Evolutionary conservation across 2,329 filamentous ascomycete genomes (phyloP).

Genomic region (Sclerotinia spermophila): DNA sequence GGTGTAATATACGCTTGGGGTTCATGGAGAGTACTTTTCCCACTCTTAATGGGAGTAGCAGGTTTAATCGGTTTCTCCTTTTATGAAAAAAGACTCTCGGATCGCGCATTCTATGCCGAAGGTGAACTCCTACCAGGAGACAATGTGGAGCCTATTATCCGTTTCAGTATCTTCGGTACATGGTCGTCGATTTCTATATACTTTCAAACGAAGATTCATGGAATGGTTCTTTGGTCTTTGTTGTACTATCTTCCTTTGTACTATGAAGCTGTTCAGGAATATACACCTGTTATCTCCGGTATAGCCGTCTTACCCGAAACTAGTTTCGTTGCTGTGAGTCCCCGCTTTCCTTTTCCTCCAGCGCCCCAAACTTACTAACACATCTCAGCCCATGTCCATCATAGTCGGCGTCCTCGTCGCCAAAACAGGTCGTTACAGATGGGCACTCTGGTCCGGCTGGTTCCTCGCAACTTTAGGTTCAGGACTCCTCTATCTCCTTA

Average conservation of each 20-base stretch:
- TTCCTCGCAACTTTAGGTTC: conserved; percentile 53
- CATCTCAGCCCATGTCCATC: conserved; percentile 48
- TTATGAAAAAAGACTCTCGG: conserved; percentile 45
- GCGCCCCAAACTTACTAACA: conserved; percentile 48
- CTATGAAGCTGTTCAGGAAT: conserved; percentile 51
- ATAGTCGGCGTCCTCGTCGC: conserved; percentile 53
- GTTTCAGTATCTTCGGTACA: conserved; percentile 44
- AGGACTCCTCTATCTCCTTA: conserved; percentile 52
- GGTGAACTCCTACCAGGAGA: conserved; percentile 27
- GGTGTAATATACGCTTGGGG: conserved; percentile 63
- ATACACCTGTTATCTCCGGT: conserved; percentile 51
- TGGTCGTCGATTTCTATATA: conserved; percentile 49
- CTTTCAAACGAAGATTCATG: conserved; percentile 54
- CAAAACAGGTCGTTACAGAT: conserved; percentile 54
- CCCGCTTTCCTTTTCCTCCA: not conserved
- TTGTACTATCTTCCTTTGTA: conserved; percentile 55
- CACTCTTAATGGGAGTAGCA: conserved; percentile 52
- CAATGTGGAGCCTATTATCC: conserved; percentile 39
- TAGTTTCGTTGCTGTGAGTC: conserved; percentile 55
- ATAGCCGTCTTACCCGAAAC: conserved; percentile 57
- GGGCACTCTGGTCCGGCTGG: conserved; percentile 58
- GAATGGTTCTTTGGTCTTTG: conserved; percentile 51
- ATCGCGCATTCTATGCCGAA: conserved; percentile 29
- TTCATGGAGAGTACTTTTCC: conserved; percentile 59
- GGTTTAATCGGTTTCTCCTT: conserved; percentile 51